A percentile compares a stretch with the other conserved stretches of the same genome.
Evolutionary conservation across 441 rosid species (phyloP).

Genomic region (Arabidopsis lyrata): DNA sequence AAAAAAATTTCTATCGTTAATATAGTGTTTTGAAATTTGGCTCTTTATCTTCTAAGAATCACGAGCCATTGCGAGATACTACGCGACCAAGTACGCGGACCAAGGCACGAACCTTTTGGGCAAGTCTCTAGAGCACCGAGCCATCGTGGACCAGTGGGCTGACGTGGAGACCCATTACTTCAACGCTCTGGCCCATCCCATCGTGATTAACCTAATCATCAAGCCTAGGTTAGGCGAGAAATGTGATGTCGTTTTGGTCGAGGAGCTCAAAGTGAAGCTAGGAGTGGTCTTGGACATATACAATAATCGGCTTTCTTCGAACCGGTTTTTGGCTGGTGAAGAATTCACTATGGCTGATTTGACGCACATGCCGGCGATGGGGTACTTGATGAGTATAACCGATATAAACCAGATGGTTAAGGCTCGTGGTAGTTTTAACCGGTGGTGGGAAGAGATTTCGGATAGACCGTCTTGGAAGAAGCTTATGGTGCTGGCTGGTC

Average conservation of each 20-base stretch:
- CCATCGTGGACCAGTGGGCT: constrained; percentile 73
- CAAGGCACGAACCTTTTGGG: constrained; percentile 67
- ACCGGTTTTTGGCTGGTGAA: constrained; percentile 64
- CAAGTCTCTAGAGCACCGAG: constrained; percentile 61
- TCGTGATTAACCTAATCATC: constrained; percentile 56
- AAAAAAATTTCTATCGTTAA: too few species aligned
- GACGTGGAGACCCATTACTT: constrained; percentile 77
- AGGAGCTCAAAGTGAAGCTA: constrained; percentile 50
- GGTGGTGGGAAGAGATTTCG: constrained; percentile 66
- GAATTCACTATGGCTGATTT: constrained; percentile 69
- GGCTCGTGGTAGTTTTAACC: constrained; percentile 48
- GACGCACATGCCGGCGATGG: constrained; percentile 61
- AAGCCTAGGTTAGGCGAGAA: constrained; percentile 59
- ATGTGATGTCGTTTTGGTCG: constrained; percentile 52
- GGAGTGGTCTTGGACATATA: constrained; percentile 61
- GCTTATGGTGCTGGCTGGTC: constrained; percentile 48
- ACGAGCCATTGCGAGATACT: constrained; percentile 77
- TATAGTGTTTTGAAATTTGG: not conserved
- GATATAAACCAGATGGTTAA: constrained; percentile 49
- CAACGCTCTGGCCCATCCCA: constrained; percentile 53
- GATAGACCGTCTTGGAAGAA: constrained; percentile 71
- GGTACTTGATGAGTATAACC: constrained; percentile 52
- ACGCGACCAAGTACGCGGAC: constrained; percentile 63
- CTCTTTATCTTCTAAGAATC: constrained; percentile 41
- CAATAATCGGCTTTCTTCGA: constrained; percentile 53